phyloP scores from a whole-genome alignment of 805 yeast genomes.

The Saccharomycopsis fodiens region DNA sequence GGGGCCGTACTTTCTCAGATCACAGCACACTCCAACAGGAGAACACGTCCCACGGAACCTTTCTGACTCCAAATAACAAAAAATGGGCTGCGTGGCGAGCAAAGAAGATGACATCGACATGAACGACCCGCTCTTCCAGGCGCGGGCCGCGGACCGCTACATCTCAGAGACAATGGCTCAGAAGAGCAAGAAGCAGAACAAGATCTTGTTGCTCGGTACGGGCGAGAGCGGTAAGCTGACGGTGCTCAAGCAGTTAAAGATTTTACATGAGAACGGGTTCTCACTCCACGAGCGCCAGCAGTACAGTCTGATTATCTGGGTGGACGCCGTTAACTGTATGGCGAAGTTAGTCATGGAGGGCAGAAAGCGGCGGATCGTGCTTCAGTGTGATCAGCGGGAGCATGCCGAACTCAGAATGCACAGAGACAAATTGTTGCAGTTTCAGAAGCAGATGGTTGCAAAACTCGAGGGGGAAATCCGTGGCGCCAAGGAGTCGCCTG shows the following conservation, averaged over 20 bases:
- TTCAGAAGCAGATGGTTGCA: conserved; percentile 45
- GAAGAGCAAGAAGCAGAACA: conserved; percentile 51
- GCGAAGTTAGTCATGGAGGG: conserved; percentile 71
- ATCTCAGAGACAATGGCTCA: conserved; percentile 57
- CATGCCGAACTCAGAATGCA: conserved; percentile 37
- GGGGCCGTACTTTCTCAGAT: too few species aligned
- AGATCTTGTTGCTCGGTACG: conserved; percentile 77
- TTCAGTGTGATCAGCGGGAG: conserved; percentile 56
- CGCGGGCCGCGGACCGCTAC: conserved; percentile 48
- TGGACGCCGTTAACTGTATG: conserved; percentile 83
- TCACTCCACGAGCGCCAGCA: conserved; percentile 68
- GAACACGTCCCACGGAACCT: too few species aligned
- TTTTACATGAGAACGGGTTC: conserved; percentile 83
- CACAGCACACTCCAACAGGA: too few species aligned
- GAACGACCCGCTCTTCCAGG: conserved; percentile 46
- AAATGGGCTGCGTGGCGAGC: conserved; percentile 71
- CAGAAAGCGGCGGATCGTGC: conserved; percentile 49
- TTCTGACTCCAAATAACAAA: too few species aligned
- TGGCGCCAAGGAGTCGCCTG: conserved; percentile 23
- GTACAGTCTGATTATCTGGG: conserved; percentile 87
- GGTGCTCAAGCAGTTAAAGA: conserved; percentile 78
- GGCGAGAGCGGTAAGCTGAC: conserved; percentile 96
- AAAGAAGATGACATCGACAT: conserved; percentile 31
- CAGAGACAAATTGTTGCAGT: conserved; percentile 46
- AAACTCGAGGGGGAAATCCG: conserved; percentile 53